These are phyloP conservation scores for Calonectria leucothoes DNA, from an alignment of 2,329 filamentous ascomycete genomes.

Conservation along the genomic window DNA sequence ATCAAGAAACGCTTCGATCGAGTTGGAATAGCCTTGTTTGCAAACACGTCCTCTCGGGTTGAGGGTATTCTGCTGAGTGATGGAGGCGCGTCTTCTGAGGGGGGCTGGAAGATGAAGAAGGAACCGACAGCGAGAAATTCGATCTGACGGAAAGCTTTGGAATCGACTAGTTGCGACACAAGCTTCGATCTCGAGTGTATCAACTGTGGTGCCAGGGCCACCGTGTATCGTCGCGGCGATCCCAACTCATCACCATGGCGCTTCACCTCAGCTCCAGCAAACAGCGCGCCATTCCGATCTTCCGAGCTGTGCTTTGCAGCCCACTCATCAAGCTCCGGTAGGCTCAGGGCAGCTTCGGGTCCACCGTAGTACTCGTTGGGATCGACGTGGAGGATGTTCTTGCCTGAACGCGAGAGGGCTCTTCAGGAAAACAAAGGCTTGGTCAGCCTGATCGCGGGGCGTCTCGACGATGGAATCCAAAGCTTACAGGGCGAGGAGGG, in stretches of 20 bases:
- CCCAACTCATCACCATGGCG: constrained; percentile 59
- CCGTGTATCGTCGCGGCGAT: constrained; percentile 79
- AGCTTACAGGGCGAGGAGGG: constrained; percentile 81
- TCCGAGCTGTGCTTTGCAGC: constrained; percentile 54
- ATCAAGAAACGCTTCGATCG: constrained; percentile 88
- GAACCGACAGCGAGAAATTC: constrained; percentile 95
- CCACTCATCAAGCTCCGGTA: constrained; percentile 86
- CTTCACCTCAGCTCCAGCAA: constrained; percentile 48
- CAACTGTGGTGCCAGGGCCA: constrained; percentile 87
- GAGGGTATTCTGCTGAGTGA: constrained; percentile 81
- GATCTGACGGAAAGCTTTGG: constrained; percentile 86
- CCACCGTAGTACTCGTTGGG: constrained; percentile 90
- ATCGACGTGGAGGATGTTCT: constrained; percentile 92
- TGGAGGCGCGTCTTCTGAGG: constrained; percentile 43
- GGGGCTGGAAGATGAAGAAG: constrained; percentile 80
- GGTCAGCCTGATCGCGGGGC: constrained; percentile 48
- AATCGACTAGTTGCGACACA: constrained; percentile 85
- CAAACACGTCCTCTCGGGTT: constrained; percentile 91
- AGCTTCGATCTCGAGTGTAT: constrained; percentile 86
- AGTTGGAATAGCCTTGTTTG: constrained; percentile 78
- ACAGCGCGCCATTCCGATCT: constrained; percentile 37
- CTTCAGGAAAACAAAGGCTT: constrained; percentile 62
- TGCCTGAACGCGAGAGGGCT: constrained; percentile 90
- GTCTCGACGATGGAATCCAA: constrained; percentile 47
- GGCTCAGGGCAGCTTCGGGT: constrained; percentile 84